phyloP scores from a whole-genome alignment of 805 yeast genomes.

The Scheffersomyces stipitis region DNA sequence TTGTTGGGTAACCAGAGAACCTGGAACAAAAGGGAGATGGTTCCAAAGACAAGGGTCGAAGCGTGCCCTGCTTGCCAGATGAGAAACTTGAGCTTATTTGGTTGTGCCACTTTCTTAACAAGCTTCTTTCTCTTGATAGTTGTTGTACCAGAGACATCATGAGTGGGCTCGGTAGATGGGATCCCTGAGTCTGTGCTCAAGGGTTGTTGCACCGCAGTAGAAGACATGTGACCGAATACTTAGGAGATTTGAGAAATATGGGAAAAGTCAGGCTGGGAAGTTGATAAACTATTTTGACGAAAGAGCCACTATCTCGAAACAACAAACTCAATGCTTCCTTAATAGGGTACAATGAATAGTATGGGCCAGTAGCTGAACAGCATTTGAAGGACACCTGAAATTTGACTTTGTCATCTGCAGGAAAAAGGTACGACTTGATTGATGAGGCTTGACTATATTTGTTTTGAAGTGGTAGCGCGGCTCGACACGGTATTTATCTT shows the following conservation, averaged over 20 bases:
- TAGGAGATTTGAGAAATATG: background rate
- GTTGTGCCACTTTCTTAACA: conserved; percentile 24
- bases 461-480: too few species aligned
- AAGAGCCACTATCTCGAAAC: too few species aligned
- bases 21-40: conserved; percentile 35
- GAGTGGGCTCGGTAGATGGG: conserved; percentile 2
- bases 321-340: too few species aligned
- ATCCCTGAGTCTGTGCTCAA: background rate
- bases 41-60: conserved; percentile 46
- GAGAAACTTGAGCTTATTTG: conserved; percentile 44
- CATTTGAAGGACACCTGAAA: too few species aligned
- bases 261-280: conserved; percentile 2
- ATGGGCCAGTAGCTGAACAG: too few species aligned
- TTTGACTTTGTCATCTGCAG: too few species aligned
- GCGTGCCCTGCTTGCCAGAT: conserved; percentile 61
- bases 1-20: conserved; percentile 38
- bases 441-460: too few species aligned
- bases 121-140: conserved; percentile 24
- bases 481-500: too few species aligned
- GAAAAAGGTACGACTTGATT: too few species aligned
- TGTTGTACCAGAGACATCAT: conserved; percentile 13
- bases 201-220: background rate
- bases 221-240: background rate
- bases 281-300: too few species aligned
- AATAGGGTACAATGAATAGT: too few species aligned